phyloP scores from a whole-genome alignment of 768 basidiomycete species.

The Tylopilus sp. region DNA sequence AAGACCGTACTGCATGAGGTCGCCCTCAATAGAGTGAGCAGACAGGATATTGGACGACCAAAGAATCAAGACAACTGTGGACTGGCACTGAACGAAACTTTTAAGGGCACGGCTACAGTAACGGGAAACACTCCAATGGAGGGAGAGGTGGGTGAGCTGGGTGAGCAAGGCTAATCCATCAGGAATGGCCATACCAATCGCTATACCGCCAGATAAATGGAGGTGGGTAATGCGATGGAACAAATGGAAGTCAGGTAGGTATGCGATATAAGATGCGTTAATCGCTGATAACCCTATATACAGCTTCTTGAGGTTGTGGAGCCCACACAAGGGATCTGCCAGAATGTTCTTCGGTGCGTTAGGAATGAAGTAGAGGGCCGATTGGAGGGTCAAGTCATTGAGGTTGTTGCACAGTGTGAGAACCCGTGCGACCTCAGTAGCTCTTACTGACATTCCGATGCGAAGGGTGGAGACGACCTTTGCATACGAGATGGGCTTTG shows the following conservation, averaged over 20 bases:
- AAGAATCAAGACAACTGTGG: not conserved
- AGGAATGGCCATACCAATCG: not conserved
- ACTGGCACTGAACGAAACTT: not conserved
- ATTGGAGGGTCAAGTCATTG: not conserved
- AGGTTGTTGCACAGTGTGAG: not conserved
- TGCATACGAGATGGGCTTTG: not conserved
- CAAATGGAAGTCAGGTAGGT: not conserved
- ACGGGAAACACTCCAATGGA: not conserved
- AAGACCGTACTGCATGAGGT: not conserved
- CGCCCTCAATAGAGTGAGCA: not conserved
- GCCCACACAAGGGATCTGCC: not conserved
- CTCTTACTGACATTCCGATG: not conserved
- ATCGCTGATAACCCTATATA: not conserved
- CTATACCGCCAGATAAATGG: not conserved
- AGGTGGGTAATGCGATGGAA: not conserved
- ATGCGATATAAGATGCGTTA: too few species aligned
- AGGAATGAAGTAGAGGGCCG: not conserved
- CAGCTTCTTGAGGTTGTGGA: not conserved
- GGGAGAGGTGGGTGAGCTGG: not conserved
- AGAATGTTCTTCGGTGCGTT: not conserved
- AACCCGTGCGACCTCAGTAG: not conserved
- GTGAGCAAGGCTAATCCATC: not conserved
- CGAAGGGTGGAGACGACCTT: not conserved
- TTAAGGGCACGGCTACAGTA: not conserved
- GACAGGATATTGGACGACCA: not conserved